These are phyloP conservation scores for Solanum sparsipilum DNA, from an alignment of 257 asterid genomes.

Conservation along the genomic window DNA sequence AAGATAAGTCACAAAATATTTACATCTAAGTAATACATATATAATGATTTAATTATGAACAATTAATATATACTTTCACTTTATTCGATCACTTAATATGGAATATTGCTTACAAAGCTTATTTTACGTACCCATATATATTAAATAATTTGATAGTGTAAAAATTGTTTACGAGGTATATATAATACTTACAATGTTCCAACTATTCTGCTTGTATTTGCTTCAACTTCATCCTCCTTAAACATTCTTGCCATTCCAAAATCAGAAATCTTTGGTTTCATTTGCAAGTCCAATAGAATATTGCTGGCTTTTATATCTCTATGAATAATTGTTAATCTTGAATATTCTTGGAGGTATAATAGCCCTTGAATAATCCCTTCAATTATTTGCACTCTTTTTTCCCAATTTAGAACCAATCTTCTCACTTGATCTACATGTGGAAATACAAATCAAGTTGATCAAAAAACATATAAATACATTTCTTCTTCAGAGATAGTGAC, in stretches of 20 bases:
- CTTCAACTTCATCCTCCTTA: constrained; percentile 14
- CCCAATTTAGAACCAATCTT: constrained; percentile 12
- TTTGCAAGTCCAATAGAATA: constrained; percentile 7
- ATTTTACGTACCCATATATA: no score
- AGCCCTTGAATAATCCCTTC: constrained; percentile 31
- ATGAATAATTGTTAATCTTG: constrained; percentile 21
- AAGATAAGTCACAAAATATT: no score
- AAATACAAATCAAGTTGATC: not conserved
- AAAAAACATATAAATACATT: not conserved
- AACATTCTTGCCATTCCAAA: constrained; percentile 24
- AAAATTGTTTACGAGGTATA: no score
- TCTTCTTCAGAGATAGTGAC: no score
- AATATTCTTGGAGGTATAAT: constrained; percentile 26
- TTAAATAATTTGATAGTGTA: no score
- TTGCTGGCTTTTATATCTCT: constrained; percentile 25
- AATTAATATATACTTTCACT: no score
- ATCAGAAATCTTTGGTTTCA: constrained; percentile 23
- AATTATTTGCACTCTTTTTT: constrained; percentile 18
- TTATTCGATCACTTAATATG: no score
- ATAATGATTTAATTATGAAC: no score
- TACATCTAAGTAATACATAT: no score
- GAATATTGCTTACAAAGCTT: no score
- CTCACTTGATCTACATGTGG: constrained; percentile 8
- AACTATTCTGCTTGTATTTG: constrained; percentile 14
- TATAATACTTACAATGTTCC: constrained; percentile 20